A percentile compares a stretch with the other conserved stretches of the same genome.
phyloP scores from a whole-genome alignment of 495 filamentous ascomycete species.

The Tuber umbilicatum region DNA sequence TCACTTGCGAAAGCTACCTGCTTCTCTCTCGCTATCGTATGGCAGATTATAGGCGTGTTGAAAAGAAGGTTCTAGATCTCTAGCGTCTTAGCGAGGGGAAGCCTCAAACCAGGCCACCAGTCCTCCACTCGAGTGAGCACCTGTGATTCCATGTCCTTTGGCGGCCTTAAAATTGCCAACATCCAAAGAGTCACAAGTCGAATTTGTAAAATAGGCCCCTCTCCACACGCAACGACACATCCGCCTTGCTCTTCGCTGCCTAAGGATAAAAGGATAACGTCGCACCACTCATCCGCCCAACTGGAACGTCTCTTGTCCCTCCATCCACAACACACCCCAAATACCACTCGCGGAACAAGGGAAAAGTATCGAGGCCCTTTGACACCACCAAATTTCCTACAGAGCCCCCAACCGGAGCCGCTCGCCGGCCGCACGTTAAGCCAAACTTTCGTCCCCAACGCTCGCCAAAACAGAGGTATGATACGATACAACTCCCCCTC shows the following conservation, averaged over 20 bases:
- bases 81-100: background rate
- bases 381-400: background rate
- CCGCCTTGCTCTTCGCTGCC: background rate
- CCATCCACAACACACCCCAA: background rate
- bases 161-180: background rate
- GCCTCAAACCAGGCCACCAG: background rate
- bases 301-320: background rate
- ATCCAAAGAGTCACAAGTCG: background rate
- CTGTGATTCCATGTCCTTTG: background rate
- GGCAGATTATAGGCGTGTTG: background rate
- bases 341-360: background rate
- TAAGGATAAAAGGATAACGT: background rate
- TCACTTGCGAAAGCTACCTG: no score
- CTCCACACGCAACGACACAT: background rate
- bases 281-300: background rate
- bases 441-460: background rate
- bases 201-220: background rate
- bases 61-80: background rate
- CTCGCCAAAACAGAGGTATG: background rate
- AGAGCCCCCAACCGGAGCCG: background rate
- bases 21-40: background rate
- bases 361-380: background rate
- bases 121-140: background rate
- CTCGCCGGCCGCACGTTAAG: background rate
- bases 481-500: background rate